phyloP scores from a whole-genome alignment of 2,329 filamentous ascomycete genomes.

The Microdochium trichocladiopsis region DNA sequence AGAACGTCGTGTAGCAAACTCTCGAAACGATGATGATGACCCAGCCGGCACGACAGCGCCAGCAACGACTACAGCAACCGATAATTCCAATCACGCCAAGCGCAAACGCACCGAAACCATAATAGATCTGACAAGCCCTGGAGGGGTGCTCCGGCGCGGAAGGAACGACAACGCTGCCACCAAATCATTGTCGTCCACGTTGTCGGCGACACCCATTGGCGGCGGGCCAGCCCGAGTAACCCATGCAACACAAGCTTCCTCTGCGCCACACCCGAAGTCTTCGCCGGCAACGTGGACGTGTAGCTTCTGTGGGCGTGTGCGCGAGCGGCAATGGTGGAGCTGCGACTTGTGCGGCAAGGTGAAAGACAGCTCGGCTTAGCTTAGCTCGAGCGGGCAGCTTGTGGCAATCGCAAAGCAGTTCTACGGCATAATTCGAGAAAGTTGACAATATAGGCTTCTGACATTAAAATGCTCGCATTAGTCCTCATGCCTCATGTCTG shows the following conservation, averaged over 20 bases:
- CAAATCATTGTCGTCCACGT: background rate
- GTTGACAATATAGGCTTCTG: too few relatives aligned
- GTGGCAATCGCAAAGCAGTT: too few relatives aligned
- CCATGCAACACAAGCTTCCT: constrained; percentile 5
- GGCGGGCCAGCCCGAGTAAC: background rate
- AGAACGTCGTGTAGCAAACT: background rate
- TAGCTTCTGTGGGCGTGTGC: constrained; percentile 39
- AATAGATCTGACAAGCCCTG: constrained; percentile 1
- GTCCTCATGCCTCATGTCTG: too few relatives aligned
- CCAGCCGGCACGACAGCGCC: too few relatives aligned
- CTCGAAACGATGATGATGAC: too few relatives aligned
- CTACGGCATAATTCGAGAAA: too few relatives aligned
- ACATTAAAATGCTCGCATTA: too few relatives aligned
- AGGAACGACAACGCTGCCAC: background rate
- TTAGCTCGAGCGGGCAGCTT: too few relatives aligned
- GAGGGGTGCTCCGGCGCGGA: background rate
- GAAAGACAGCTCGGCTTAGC: constrained; percentile 38
- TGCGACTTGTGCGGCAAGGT: constrained; percentile 47
- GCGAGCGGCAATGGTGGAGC: constrained; percentile 50
- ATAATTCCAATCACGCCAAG: constrained; percentile 3
- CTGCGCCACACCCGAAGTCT: constrained; percentile 9
- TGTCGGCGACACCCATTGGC: background rate
- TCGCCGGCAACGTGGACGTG: constrained; percentile 38
- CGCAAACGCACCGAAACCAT: constrained; percentile 1
- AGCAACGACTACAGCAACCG: constrained; percentile 4